These are phyloP conservation scores for Vachellia collinsii DNA, from an alignment of 306 rosid genomes.

Conservation along the genomic window DNA sequence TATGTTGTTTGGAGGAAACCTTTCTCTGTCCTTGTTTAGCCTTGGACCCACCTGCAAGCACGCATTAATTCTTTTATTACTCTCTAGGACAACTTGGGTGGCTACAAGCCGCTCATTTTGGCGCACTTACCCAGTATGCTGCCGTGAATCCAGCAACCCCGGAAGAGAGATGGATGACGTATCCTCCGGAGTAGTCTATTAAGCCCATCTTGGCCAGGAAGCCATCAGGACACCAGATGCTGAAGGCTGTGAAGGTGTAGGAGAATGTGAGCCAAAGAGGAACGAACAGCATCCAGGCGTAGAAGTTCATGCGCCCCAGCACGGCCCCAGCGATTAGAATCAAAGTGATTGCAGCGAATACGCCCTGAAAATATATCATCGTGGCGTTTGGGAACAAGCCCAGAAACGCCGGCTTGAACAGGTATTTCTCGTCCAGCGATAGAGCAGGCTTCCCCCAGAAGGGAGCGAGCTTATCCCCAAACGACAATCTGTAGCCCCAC, in stretches of 20 bases:
- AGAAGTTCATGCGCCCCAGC: conserved; percentile 56
- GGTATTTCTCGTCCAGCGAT: conserved; percentile 38
- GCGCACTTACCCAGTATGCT: conserved; percentile 47
- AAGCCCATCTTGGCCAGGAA: conserved; percentile 38
- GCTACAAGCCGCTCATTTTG: no score
- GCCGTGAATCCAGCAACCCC: conserved; percentile 64
- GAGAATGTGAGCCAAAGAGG: conserved; percentile 61
- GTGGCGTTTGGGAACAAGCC: conserved; percentile 49
- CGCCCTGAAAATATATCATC: conserved; percentile 52
- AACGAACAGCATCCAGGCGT: conserved; percentile 61
- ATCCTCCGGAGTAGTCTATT: conserved; percentile 53
- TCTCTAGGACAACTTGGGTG: no score
- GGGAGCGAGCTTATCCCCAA: conserved; percentile 42
- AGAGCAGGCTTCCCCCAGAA: conserved; percentile 47
- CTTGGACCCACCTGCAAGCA: conserved; percentile 52
- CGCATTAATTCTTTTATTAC: no score
- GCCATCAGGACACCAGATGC: conserved; percentile 50
- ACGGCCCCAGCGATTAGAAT: conserved; percentile 55
- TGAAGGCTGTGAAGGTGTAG: conserved; percentile 48
- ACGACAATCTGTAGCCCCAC: conserved; percentile 52
- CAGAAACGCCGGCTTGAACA: conserved; percentile 32
- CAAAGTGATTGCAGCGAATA: conserved; percentile 55
- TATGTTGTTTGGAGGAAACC: conserved; percentile 60
- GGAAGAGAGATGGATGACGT: conserved; percentile 56
- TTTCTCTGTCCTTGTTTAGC: conserved; percentile 58